Base-by-base conservation (phyloP, 139 green algal genomes). In the Zygnema circumcarinatum region DNA sequence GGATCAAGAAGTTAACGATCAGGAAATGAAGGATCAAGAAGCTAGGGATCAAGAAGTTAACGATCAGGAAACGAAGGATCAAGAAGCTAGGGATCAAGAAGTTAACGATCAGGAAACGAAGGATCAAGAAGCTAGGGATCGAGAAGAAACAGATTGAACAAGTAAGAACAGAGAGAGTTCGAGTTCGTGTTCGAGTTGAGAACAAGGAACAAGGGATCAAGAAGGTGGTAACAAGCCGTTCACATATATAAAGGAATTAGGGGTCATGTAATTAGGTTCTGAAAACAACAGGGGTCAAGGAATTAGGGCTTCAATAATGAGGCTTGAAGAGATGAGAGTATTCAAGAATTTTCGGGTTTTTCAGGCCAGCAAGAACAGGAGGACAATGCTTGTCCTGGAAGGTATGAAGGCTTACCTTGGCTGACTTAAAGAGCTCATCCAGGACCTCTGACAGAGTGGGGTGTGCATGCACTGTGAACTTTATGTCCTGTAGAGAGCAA, bases 381-480 rank as follows among this genome's bases (percentile, higher is more conserved):
- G 69, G 69, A 52, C 35, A 52, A 20, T 78, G 35, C 69, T 16
- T 78, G 69, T 78, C 16, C 35, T 16, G 35, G 16, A 20, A 78
- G 16, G 16, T 25, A 3, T 38, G 35, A 16, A 78, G 7, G 69
- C 69, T 78, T 39, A 85, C 79, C 79, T 86, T 86, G 52, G 79
- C 79, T 3, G 40, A 79, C 94, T 97, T 97, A 92, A 98, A 97
- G n/a, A 98, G 93, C 94, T 98, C 96, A 79, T 98, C 96, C 76
- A 98, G 81, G 21, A 99, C 96, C 91, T 99, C 97, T 0, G 94
- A 96, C 36, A 99, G 93, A 1, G 97, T 99, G 38, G 97, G 97
- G 92, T 99, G 97, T 2, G 97, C 96, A 84, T 99, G 97, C 76
- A 99, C 97, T 81, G 95, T 96, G 93, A 98, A 99, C 93, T 98